Conservation (phyloP, 2,329 filamentous ascomycete species). For the Aspergillus clavatus region DNA sequence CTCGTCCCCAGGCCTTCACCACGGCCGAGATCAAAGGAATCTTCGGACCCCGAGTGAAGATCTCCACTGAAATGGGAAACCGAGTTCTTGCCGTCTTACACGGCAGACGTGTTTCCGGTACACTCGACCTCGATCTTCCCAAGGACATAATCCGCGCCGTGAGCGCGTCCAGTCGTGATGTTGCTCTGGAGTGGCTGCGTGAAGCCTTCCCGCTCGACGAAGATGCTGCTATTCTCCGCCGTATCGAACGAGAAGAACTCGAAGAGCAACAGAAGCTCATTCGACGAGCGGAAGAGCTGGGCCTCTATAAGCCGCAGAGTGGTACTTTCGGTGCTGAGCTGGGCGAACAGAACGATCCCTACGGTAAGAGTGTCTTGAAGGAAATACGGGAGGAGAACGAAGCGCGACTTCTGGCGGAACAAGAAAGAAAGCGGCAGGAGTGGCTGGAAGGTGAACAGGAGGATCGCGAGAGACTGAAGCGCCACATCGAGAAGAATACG, state of each 20-base stretch:
- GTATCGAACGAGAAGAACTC: slow-evolving; percentile 38
- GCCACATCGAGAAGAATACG: slow-evolving; percentile 31
- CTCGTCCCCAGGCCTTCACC: slow-evolving; percentile 29
- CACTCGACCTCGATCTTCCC: slow-evolving; percentile 42
- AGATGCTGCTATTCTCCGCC: slow-evolving; percentile 45
- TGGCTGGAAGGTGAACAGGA: slow-evolving; percentile 51
- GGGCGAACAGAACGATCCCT: slow-evolving; percentile 39
- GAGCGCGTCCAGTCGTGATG: slow-evolving; percentile 30
- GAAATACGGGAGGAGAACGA: slow-evolving; percentile 39
- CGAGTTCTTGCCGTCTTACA: slow-evolving; percentile 39
- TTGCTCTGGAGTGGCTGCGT: slow-evolving; percentile 41
- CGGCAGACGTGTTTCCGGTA: slow-evolving; percentile 41
- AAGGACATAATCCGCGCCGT: slow-evolving; percentile 33
- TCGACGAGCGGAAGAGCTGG: slow-evolving; percentile 36
- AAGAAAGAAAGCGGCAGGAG: slow-evolving; percentile 46
- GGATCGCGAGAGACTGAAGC: slow-evolving; percentile 31
- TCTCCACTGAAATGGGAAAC: slow-evolving; percentile 33
- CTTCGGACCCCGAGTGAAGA: slow-evolving; percentile 27
- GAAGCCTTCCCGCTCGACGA: slow-evolving; percentile 42
- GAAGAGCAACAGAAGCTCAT: slow-evolving; percentile 36
- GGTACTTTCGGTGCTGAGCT: slow-evolving; percentile 40
- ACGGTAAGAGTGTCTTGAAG: slow-evolving; percentile 40
- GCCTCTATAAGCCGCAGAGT: slow-evolving; percentile 42
- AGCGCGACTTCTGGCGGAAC: slow-evolving; percentile 36
- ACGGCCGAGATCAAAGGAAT: slow-evolving; percentile 31